These are phyloP conservation scores for Tetracentron sinense DNA, from an alignment of 164 flowering plant genomes.

Conservation along the genomic window DNA sequence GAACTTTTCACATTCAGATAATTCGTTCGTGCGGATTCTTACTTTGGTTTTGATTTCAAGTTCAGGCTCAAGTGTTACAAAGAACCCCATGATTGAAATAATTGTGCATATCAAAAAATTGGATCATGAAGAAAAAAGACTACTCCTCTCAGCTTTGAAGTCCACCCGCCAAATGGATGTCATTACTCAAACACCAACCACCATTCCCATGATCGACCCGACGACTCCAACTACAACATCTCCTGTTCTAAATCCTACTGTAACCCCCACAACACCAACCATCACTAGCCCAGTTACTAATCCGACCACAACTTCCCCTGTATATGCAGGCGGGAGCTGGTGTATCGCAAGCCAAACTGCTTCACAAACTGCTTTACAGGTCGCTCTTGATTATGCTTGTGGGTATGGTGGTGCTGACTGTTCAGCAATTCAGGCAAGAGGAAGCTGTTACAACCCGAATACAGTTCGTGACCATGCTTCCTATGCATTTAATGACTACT, in stretches of 20 bases:
- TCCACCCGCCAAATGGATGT: constrained; percentile 34
- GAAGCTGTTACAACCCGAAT: constrained; percentile 66
- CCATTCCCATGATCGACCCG: constrained; percentile 42
- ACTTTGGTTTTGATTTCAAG: constrained; percentile 11
- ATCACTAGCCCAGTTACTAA: constrained; percentile 13
- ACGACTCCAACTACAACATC: constrained; percentile 15
- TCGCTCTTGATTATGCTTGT: constrained; percentile 84
- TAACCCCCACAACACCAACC: constrained; percentile 25
- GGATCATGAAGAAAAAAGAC: constrained; percentile 6
- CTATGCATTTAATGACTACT: constrained; percentile 75
- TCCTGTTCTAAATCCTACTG: constrained; percentile 24
- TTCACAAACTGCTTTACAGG: constrained; percentile 64
- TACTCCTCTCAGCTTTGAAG: constrained; percentile 18
- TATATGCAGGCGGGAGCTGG: constrained; percentile 52
- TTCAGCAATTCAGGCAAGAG: constrained; percentile 59
- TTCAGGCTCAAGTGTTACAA: constrained; percentile 37
- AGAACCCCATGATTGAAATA: constrained; percentile 28
- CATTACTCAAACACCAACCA: constrained; percentile 35
- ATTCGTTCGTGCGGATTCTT: too few relatives aligned
- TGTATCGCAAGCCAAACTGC: constrained; percentile 68
- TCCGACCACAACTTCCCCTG: constrained; percentile 20
- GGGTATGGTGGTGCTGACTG: constrained; percentile 85
- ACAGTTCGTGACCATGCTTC: constrained; percentile 72
- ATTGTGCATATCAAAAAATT: constrained; percentile 11
- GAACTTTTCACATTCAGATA: too few relatives aligned